Evolutionary conservation across 441 rosid species (phyloP), one percentile per base, ranked within the genome.

Genomic region (Populus hybrid): DNA sequence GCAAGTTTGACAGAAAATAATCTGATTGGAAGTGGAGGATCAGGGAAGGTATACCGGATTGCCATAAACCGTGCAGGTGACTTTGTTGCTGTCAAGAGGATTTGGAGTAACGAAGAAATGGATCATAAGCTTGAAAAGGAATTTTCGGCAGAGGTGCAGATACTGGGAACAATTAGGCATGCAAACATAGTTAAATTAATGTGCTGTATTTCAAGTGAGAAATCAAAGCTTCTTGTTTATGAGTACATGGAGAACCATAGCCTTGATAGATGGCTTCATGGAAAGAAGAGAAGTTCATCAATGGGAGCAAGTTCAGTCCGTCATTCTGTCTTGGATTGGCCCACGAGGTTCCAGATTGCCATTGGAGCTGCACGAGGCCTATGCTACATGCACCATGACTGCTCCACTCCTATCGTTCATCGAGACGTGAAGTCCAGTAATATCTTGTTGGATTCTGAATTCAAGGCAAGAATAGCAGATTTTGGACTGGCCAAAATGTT

Each of bases 341-440:
- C 89, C 10, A 87, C 78, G 5, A 88, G 98, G 86, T 81, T 93
- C 86, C 90, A 85, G 84, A 87, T 93, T 71, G 99, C 97, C 18
- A 67, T 84, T 6, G 99, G 97, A 77, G 91, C 96, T 63, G 98
- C 98, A 2, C 90, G 85, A 78, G 98, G 98, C 32, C 87, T 95
- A 65, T 87, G 89, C 79, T 91, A 95, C 70, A 93, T 95, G 98
- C 99, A 95, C 85, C 96, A 90, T 30, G 94, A 88, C 46, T 93
- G 94, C 64, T 81, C 86, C 50, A 92, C 91, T 0, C 92, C 94
- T 2, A 87, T 95, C 75, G 85, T 93, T 72, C 99, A 95, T 68
- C 89, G 98, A 14, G 99, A 95, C 35, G 89, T 95, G 35, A 95
- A 95, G 86, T 91, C 98, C 0, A 95, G 99, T 80, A 95, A 95